phyloP scores from a whole-genome alignment of 2,329 filamentous ascomycete genomes.

The Penicillium concentricum region DNA sequence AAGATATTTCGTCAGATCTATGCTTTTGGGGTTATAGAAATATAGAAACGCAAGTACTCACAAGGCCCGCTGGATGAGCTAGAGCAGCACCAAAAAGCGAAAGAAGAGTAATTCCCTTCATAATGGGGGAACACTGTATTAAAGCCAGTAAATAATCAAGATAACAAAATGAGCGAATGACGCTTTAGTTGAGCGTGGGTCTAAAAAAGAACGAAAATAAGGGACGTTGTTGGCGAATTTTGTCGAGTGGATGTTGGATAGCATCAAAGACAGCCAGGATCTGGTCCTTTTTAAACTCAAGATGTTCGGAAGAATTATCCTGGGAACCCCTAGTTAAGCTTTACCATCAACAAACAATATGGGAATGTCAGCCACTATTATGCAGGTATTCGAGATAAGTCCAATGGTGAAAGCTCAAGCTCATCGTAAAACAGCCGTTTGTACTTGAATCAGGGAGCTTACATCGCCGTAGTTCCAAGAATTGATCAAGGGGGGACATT shows the following conservation, averaged over 20 bases:
- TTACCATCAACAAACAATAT: not conserved
- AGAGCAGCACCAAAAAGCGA: constrained; percentile 41
- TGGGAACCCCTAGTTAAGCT: not conserved
- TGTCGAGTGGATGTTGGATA: constrained; percentile 11
- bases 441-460: not conserved
- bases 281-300: not conserved
- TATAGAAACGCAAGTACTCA: constrained; percentile 29
- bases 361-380: not conserved
- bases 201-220: not conserved
- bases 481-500: not conserved
- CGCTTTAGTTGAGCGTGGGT: not conserved
- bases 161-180: not conserved
- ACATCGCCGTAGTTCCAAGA: not conserved
- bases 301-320: no score
- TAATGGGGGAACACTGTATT: constrained; percentile 5
- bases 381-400: not conserved
- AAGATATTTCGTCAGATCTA: not conserved
- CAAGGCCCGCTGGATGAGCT: constrained; percentile 43
- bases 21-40: not conserved
- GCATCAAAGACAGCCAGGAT: not conserved
- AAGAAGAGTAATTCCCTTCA: constrained; percentile 20
- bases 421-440: not conserved
- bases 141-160: not conserved
- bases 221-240: constrained; percentile 1
- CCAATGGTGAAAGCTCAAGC: not conserved